phyloP scores from a whole-genome alignment of 192 early-diverging fungal genomes.

The Coemansia biformis region DNA sequence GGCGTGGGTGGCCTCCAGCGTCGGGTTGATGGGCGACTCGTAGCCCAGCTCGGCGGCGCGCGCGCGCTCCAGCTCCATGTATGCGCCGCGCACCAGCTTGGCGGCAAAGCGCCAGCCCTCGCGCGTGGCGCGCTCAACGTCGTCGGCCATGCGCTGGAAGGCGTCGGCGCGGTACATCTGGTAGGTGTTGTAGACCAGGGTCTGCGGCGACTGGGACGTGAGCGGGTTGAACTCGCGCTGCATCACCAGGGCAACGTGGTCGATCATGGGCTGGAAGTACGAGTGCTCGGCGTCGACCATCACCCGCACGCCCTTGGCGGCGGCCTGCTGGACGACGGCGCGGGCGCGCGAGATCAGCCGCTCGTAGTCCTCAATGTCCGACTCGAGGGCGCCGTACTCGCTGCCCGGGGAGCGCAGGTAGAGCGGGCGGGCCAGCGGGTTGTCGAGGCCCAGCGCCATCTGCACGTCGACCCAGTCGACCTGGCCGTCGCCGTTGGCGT shows the following conservation, averaged over 20 bases:
- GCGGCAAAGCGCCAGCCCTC: slow-evolving; percentile 72
- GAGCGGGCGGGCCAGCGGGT: slow-evolving; percentile 51
- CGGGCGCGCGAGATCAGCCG: slow-evolving; percentile 65
- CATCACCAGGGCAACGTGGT: slow-evolving; percentile 70
- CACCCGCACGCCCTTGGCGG: slow-evolving; percentile 59
- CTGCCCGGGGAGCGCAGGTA: slow-evolving; percentile 27
- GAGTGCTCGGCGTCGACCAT: slow-evolving; percentile 93
- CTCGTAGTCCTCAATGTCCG: slow-evolving; percentile 69
- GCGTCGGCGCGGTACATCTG: slow-evolving; percentile 89
- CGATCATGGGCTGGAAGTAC: slow-evolving; percentile 90
- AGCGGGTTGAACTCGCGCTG: slow-evolving; percentile 64
- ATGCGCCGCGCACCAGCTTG: slow-evolving; percentile 86
- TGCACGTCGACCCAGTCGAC: slow-evolving; percentile 65
- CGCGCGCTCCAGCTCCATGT: slow-evolving; percentile 70
- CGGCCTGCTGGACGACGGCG: slow-evolving; percentile 60
- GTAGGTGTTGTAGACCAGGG: slow-evolving; percentile 89
- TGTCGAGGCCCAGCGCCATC: slow-evolving; percentile 61
- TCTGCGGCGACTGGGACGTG: slow-evolving; percentile 25
- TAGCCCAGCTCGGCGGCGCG: slow-evolving; percentile 65
- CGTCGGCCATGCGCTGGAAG: slow-evolving; percentile 55
- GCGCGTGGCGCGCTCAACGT: slow-evolving; percentile 62
- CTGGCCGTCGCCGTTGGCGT: slow-evolving; percentile 50
- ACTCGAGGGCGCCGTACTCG: slow-evolving; percentile 38
- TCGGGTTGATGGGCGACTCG: slow-evolving; percentile 75
- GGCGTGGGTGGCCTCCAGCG: slow-evolving; percentile 72